Evolutionary conservation across 768 basidiomycete genomes (phyloP), one percentile per base, ranked within the genome.

Genomic region (Tylopilus plumbeoviolaceoides): DNA sequence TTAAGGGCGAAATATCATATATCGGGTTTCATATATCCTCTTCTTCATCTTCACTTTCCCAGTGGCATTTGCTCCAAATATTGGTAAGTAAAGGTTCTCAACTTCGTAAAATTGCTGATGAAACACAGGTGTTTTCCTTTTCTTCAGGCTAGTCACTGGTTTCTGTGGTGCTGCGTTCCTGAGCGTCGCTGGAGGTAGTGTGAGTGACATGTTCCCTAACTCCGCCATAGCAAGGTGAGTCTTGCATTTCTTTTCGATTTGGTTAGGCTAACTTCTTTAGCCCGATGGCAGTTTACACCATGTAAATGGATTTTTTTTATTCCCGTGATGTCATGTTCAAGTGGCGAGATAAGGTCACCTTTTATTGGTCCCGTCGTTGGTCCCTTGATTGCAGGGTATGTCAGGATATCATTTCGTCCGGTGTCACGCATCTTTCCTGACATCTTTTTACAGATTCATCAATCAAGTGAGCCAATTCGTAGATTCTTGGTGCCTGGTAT

Each of bases 31-130:
- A 0, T 90, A 85, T 56, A 56, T 71, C 1, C 57, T 81, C 5
- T 84, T 88, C 64, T 81, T 87, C 59, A 61, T 79, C 1, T 77
- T 86, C 50, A 81, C 83, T 18, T 85, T 84, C 61, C 85, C 87
- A 0, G 82, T 88, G 7, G 85, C 87, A 1, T 91, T 92, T 55
- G 78, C 87, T 1, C 83, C 81, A 4, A 75, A 88, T 58, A 76
- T 82, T 21, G 76, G 84, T 84, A 46, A 44, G 28, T 15, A 12
- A 15, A 28, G 11, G 18, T 4, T 42, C 11, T 44, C 20, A 15
- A 35, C 9, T 7, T 33, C 31, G 5, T 36, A 17, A 50, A 6
- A 21, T 11, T 30, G 30, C 42, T 50, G 44, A 44, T 39, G 17
- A 39, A 25, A 30, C 31, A 43, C 54, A 82, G 84, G 73, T 6